Evolutionary conservation across 139 green algal genomes (phyloP).

Genomic region (Chlamydomonas eustigma): DNA sequence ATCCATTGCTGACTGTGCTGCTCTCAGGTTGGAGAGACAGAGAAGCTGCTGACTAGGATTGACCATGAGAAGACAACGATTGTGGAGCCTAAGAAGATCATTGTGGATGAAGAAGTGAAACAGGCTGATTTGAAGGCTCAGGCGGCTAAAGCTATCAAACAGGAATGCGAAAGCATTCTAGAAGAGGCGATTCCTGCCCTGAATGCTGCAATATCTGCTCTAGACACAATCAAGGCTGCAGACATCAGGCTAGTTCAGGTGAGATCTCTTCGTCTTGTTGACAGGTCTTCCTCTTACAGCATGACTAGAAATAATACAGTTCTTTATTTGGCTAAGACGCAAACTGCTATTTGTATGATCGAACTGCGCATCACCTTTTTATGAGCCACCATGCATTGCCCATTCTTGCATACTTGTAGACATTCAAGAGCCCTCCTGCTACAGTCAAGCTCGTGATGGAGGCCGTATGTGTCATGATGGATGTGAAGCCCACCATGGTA

Average conservation of each 20-base stretch:
- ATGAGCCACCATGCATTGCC: too few species aligned
- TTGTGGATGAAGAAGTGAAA: constrained; percentile 58
- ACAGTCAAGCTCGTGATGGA: constrained; percentile 79
- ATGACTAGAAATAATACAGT: too few species aligned
- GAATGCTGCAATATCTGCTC: constrained; percentile 57
- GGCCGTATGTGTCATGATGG: constrained; percentile 78
- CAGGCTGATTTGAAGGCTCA: constrained; percentile 21
- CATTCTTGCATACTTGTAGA: constrained; percentile 24
- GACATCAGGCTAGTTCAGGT: constrained; percentile 66
- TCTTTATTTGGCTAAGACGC: too few species aligned
- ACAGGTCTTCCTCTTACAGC: too few species aligned
- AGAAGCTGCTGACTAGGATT: constrained; percentile 54
- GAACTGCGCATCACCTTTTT: too few species aligned
- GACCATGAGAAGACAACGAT: constrained; percentile 59
- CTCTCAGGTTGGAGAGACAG: constrained; percentile 47
- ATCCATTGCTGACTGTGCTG: too few species aligned
- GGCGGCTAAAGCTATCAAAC: constrained; percentile 61
- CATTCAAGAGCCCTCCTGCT: constrained; percentile 63
- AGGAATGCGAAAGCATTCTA: constrained; percentile 70
- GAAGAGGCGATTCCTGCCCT: constrained; percentile 61
- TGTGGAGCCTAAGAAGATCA: constrained; percentile 66
- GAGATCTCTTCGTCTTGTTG: too few species aligned
- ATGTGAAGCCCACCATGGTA: constrained; percentile 80
- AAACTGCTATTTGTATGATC: too few species aligned
- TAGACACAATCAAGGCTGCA: constrained; percentile 68